Conservation (phyloP, 305 asterid species). For the Nicotiana rustica region DNA sequence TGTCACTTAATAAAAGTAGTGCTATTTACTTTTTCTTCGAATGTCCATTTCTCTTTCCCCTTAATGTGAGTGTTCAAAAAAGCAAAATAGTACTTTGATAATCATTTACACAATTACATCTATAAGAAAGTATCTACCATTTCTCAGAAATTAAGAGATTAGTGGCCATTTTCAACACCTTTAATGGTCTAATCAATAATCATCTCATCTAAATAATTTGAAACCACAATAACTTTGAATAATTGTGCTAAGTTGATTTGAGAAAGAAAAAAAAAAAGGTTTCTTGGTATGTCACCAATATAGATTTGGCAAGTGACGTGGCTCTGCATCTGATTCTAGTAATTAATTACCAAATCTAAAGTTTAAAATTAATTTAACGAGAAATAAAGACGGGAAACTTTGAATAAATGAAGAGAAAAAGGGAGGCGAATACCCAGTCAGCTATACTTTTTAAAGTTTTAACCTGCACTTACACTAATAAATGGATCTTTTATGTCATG, state of each 20-base stretch:
- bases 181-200: neutral
- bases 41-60: no score
- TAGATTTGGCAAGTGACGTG: neutral
- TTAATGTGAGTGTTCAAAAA: no score
- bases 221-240: neutral
- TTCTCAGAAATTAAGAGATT: neutral
- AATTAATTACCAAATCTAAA: no score
- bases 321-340: no score
- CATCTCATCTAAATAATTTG: neutral
- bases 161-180: neutral
- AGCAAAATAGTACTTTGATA: no score
- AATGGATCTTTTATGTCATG: neutral
- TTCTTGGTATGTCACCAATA: neutral
- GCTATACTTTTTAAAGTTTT: neutral
- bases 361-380: no score
- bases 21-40: no score
- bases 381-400: no score
- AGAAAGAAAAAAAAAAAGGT: neutral
- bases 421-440: neutral
- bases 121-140: neutral
- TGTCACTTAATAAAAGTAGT: no score
- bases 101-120: no score
- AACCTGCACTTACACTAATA: neutral
- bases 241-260: neutral
- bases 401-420: no score